Percentiles rank a stretch among this genome's conserved stretches.
phyloP scores from a whole-genome alignment of 345 rosid genomes.

The Pistacia integerrima region DNA sequence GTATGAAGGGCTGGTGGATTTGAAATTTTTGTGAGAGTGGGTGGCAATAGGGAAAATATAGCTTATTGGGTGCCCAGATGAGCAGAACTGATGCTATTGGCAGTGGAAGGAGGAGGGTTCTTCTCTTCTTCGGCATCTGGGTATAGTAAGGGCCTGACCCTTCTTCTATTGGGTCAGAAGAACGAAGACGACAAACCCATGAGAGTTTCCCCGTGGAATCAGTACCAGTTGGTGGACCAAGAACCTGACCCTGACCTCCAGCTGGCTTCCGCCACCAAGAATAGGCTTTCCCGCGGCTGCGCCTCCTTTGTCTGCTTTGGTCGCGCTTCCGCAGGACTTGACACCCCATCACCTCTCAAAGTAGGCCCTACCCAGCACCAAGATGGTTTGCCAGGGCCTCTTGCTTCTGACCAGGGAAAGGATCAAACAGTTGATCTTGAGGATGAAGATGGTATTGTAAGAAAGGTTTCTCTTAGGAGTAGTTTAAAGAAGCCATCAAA shows the following conservation, averaged over 20 bases:
- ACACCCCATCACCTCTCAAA: conserved; percentile 71
- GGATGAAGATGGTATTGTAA: conserved; percentile 43
- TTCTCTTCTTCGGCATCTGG: conserved; percentile 98
- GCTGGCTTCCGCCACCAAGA: conserved; percentile 91
- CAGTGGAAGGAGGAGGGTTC: conserved; percentile 98
- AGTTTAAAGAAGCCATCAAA: conserved; percentile 70
- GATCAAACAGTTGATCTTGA: conserved; percentile 40
- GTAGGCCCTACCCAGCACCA: conserved; percentile 73
- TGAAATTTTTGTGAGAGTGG: conserved; percentile 23
- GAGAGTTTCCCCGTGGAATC: conserved; percentile 97
- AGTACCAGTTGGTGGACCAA: conserved; percentile 91
- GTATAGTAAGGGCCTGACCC: conserved; percentile 86
- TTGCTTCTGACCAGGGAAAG: conserved; percentile 45
- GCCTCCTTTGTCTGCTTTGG: conserved; percentile 88
- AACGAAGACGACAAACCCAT: conserved; percentile 79
- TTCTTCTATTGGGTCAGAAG: conserved; percentile 84
- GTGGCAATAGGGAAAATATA: conserved; percentile 25
- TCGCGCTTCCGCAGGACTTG: conserved; percentile 81
- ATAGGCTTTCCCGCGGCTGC: conserved; percentile 81
- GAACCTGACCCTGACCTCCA: conserved; percentile 77
- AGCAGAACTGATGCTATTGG: conserved; percentile 90
- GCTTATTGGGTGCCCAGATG: conserved; percentile 57
- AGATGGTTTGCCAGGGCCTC: conserved; percentile 53
- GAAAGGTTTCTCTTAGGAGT: conserved; percentile 61
- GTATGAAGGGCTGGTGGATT: conserved; percentile 28